These are phyloP conservation scores for Darksidea phi DNA, from an alignment of 495 filamentous ascomycete species.

Conservation along the genomic window DNA sequence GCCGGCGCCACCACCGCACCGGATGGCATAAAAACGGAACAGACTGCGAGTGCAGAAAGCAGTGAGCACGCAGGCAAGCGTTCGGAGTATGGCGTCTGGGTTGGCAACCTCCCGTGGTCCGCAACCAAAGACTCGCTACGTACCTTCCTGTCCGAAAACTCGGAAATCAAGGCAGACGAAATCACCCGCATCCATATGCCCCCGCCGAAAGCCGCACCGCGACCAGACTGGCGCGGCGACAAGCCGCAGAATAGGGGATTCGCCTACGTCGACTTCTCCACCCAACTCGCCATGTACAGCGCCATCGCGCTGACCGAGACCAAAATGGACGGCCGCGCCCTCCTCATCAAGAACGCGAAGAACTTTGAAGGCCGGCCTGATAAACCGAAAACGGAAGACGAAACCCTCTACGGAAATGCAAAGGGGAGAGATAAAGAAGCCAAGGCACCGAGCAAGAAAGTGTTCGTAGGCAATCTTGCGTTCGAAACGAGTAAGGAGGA, in stretches of 20 bases:
- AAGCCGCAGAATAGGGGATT: slow-evolving; percentile 79
- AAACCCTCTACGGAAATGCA: not conserved
- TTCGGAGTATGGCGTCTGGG: slow-evolving; percentile 85
- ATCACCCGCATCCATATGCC: slow-evolving; percentile 88
- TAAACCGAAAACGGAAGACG: slow-evolving; percentile 50
- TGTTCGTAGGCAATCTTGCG: slow-evolving; percentile 89
- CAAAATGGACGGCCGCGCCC: slow-evolving; percentile 67
- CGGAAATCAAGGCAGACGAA: slow-evolving; percentile 61
- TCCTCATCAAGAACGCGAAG: slow-evolving; percentile 89
- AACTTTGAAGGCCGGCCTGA: slow-evolving; percentile 77
- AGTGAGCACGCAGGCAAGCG: slow-evolving; percentile 52
- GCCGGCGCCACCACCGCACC: slow-evolving; percentile 5
- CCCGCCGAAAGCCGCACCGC: slow-evolving; percentile 28
- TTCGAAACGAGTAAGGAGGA: slow-evolving; percentile 83
- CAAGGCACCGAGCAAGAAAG: slow-evolving; percentile 67
- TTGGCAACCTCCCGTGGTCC: slow-evolving; percentile 88
- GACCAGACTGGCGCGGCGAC: slow-evolving; percentile 44
- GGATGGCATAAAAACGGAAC: slow-evolving; percentile 11
- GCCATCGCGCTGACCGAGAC: slow-evolving; percentile 80
- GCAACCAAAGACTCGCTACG: slow-evolving; percentile 68
- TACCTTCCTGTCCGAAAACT: slow-evolving; percentile 70
- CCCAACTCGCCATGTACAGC: slow-evolving; percentile 60
- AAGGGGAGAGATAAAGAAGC: slow-evolving; percentile 30
- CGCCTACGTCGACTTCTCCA: slow-evolving; percentile 90
- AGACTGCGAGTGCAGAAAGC: slow-evolving; percentile 36